Percentiles rank a stretch among this genome's conserved stretches.
These are phyloP conservation scores for Paracoccidioides brasiliensis DNA, from an alignment of 2,329 filamentous ascomycete genomes.

Conservation along the genomic window DNA sequence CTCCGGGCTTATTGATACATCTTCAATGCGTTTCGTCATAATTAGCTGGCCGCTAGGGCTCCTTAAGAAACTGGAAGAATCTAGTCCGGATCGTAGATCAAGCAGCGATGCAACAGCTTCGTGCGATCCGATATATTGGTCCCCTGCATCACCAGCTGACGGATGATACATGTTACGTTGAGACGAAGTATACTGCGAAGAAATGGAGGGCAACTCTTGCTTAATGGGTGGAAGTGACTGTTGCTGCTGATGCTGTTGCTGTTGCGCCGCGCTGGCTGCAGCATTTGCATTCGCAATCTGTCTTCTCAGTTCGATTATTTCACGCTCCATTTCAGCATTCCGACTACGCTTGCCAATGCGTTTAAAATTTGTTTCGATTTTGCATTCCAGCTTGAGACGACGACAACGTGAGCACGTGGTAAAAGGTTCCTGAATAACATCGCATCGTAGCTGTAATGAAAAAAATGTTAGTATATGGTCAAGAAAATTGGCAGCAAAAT, in stretches of 20 bases:
- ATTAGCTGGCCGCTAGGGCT: conserved; percentile 35
- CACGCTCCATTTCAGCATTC: conserved; percentile 51
- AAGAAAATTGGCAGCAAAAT: background rate
- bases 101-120: conserved; percentile 39
- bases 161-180: conserved; percentile 2
- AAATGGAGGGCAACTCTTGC: conserved; percentile 18
- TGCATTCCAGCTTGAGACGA: conserved; percentile 50
- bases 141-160: conserved; percentile 21
- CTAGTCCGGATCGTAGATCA: conserved; percentile 36
- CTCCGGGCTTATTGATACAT: conserved; percentile 33
- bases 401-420: conserved; percentile 48
- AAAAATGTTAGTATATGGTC: conserved; percentile 2
- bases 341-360: conserved; percentile 53
- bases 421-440: conserved; percentile 53
- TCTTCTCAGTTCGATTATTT: conserved; percentile 39
- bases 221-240: conserved; percentile 19
- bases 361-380: conserved; percentile 57
- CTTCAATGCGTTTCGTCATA: conserved; percentile 39
- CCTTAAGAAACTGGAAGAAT: conserved; percentile 31
- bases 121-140: conserved; percentile 35
- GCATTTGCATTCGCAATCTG: conserved; percentile 30
- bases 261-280: conserved; percentile 11
- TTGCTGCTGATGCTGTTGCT: conserved; percentile 15
- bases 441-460: conserved; percentile 45
- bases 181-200: conserved; percentile 16